Conservation (phyloP, 306 rosid genomes). For the Ziziphus jujuba region DNA sequence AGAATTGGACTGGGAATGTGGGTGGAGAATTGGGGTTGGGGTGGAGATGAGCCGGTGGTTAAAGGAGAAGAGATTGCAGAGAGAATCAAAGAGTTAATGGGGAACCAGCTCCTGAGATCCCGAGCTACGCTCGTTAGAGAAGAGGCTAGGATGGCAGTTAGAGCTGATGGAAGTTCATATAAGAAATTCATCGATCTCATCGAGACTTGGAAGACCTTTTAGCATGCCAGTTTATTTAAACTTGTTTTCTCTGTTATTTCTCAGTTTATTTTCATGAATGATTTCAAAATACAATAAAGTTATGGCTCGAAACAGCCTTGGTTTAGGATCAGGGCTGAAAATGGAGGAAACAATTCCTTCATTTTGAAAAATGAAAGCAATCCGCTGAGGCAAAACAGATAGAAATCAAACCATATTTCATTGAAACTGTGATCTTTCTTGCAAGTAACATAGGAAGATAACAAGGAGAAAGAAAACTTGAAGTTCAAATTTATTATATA, state of each 20-base stretch:
- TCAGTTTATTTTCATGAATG: background rate
- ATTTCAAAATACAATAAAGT: too few relatives aligned
- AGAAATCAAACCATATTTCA: constrained; percentile 10
- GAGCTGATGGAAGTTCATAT: constrained; percentile 13
- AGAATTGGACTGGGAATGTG: constrained; percentile 20
- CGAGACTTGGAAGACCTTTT: constrained; percentile 16
- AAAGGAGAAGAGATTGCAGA: constrained; percentile 22
- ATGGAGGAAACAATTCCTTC: background rate
- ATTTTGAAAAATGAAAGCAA: background rate
- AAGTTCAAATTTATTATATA: constrained; percentile 6
- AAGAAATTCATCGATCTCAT: constrained; percentile 20
- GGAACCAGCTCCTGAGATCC: constrained; percentile 4
- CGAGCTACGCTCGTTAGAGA: constrained; percentile 1
- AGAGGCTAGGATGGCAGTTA: constrained; percentile 19
- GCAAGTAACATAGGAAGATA: background rate
- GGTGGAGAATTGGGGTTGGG: constrained; percentile 28
- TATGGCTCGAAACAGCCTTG: too few relatives aligned
- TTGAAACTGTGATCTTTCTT: background rate
- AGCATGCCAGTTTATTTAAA: background rate
- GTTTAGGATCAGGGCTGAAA: too few relatives aligned
- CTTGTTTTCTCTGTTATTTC: background rate
- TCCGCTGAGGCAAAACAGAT: constrained; percentile 17
- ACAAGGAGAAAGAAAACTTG: background rate
- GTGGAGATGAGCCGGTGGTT: constrained; percentile 12
- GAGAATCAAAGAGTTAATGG: constrained; percentile 14